Percentiles rank a stretch among this genome's conserved stretches.
phyloP scores from a whole-genome alignment of 192 early-diverging fungal genomes.

The Diversispora eburnea region DNA sequence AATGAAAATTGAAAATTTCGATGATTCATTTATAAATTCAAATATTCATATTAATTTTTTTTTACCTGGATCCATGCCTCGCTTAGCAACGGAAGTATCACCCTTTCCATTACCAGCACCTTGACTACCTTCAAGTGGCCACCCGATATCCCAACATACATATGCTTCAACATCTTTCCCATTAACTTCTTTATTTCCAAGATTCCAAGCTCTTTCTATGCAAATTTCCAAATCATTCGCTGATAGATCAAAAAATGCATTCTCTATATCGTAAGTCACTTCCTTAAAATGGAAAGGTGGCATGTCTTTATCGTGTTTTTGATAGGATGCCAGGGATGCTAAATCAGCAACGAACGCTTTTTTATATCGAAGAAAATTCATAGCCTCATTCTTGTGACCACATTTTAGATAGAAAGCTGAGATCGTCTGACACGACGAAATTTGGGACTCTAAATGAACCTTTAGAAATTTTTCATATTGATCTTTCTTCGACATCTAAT shows the following conservation, averaged over 20 bases:
- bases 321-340: constrained; percentile 44
- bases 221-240: constrained; percentile 64
- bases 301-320: constrained; percentile 34
- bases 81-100: constrained; percentile 48
- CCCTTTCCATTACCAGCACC: constrained; percentile 60
- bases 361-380: constrained; percentile 56
- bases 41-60: background rate
- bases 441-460: constrained; percentile 51
- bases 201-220: constrained; percentile 54
- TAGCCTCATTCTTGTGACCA: constrained; percentile 48
- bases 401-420: constrained; percentile 38
- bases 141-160: constrained; percentile 73
- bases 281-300: constrained; percentile 57
- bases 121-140: constrained; percentile 57
- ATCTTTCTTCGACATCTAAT: constrained; percentile 39
- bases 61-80: constrained; percentile 52
- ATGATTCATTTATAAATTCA: background rate
- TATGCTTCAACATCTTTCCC: constrained; percentile 58
- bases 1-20: background rate
- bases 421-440: constrained; percentile 47
- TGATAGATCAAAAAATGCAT: constrained; percentile 51
- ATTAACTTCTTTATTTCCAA: constrained; percentile 51
- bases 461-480: constrained; percentile 43
- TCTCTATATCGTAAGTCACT: constrained; percentile 48
- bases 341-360: constrained; percentile 55